Base-by-base conservation (phyloP, 169 alveolate species). In the Eimeria sp. region DNA sequence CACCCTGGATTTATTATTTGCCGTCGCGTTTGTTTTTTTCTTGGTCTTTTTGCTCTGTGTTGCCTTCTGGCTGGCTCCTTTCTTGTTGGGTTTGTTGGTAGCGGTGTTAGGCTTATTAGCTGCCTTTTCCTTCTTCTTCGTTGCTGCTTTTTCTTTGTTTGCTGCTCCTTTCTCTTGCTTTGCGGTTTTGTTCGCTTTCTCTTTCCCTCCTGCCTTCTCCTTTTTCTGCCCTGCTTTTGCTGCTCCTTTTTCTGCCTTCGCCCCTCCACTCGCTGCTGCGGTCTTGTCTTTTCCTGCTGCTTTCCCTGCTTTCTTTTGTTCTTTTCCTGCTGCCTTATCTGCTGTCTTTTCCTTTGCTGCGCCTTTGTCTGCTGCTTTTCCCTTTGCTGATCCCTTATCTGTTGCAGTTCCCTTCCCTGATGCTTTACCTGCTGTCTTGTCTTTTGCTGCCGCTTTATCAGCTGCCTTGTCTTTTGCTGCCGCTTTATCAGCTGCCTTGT, bases 391-490 rank as follows among this genome's bases (percentile, higher is more conserved):
- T 82, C 25, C 57, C 9, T 70, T 73, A 13, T 30, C 84, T 5
- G 43, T 25, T 47, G 89, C 45, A 22, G 47, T 78, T 22, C 49
- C 89, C 47, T 78, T 78, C 1, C 16, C 40, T 78, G n/a, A 25
- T 34, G 43, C 63, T 18, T 43, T 76, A 22, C 11, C 63, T 11
- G 25, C 61, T 6, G 20, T 2, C 49, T 22, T 43, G 4, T 25
- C 63, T 49, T 18, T 43, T 49, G 63, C 27, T n/a, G 45, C 89
- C n/a, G 34, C 67, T 25, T 47, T 78, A 0, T 1, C 61, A 43
- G 87, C 87, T 43, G 5, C 27, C 67, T 49, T n/a, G 18, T 78
- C 89, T 47, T 47, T 78, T 34, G 58, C 89, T 45, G 89, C 65
- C 2, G 67, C 45, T 47, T 78, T 78, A n/a, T 47, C 67, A 22